Evolutionary conservation across 2,329 filamentous ascomycete species (phyloP).

Genomic region (Monosporascus sp.): DNA sequence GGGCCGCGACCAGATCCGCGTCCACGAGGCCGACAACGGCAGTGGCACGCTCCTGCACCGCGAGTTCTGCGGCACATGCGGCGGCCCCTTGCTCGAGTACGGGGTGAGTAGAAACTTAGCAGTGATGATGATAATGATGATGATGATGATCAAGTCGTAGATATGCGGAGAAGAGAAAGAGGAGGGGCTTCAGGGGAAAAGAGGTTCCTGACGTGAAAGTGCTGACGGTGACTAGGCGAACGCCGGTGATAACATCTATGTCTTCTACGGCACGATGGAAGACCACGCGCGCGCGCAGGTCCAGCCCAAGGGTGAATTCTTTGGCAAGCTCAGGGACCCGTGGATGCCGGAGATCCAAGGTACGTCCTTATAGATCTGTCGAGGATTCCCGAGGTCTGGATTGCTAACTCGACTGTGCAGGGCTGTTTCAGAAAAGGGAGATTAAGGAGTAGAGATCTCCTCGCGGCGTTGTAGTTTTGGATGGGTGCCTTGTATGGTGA

Average conservation of each 20-base stretch:
- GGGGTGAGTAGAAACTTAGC: conserved; percentile 30
- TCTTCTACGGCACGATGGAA: conserved; percentile 25
- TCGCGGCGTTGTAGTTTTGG: no score
- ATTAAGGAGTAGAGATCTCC: conserved; percentile 12
- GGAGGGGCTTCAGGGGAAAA: background rate
- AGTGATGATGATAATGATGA: no score
- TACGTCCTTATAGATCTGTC: background rate
- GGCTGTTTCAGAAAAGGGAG: conserved; percentile 19
- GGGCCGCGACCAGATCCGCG: conserved; percentile 29
- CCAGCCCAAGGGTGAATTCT: conserved; percentile 26
- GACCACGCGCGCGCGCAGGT: conserved; percentile 22
- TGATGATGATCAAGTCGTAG: no score
- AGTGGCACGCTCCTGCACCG: conserved; percentile 39
- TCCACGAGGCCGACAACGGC: conserved; percentile 45
- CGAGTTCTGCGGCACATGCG: conserved; percentile 48
- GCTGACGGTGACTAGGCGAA: conserved; percentile 12
- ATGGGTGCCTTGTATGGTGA: no score
- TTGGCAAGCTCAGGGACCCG: conserved; percentile 21
- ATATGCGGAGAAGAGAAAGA: no score
- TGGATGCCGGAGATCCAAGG: conserved; percentile 22
- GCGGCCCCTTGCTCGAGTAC: conserved; percentile 46
- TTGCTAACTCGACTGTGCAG: conserved; percentile 3
- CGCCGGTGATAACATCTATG: conserved; percentile 21
- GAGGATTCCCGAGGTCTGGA: background rate
- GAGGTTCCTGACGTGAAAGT: background rate